Conservation (phyloP, 2,329 filamentous ascomycete species). For the Dothidotthia symphoricarpi region DNA sequence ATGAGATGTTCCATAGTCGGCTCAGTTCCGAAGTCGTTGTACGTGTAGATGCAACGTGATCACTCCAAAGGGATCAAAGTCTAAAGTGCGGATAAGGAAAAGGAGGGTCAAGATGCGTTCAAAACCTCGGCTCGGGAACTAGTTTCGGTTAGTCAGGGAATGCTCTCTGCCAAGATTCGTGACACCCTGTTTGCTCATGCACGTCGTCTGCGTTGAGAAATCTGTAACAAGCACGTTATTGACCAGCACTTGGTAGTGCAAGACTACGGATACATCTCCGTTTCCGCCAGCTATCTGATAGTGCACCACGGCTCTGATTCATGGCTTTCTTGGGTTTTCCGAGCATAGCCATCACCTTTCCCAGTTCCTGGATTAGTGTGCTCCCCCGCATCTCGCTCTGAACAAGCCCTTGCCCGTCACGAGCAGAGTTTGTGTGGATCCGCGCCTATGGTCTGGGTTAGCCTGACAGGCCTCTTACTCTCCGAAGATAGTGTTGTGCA, state of each 20-base stretch:
- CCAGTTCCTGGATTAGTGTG: constrained; percentile 20
- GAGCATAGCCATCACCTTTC: constrained; percentile 3
- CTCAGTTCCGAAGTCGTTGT: constrained; percentile 1
- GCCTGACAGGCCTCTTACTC: constrained; percentile 10
- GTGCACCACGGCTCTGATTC: neutral
- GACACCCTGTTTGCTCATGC: neutral
- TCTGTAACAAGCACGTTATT: neutral
- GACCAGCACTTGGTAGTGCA: too few species aligned
- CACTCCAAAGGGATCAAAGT: too few species aligned
- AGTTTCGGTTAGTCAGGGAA: constrained; percentile 23
- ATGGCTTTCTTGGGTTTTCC: neutral
- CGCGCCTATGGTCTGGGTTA: constrained; percentile 7
- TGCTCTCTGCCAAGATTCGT: constrained; percentile 17
- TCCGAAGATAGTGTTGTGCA: neutral
- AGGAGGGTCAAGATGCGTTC: constrained; percentile 8
- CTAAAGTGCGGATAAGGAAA: constrained; percentile 1
- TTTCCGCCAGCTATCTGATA: neutral
- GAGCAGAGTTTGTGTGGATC: constrained; percentile 23
- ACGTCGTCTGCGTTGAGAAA: neutral
- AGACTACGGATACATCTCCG: too few species aligned
- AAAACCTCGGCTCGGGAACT: constrained; percentile 13
- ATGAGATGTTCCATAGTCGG: constrained; percentile 1
- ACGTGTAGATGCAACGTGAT: constrained; percentile 1
- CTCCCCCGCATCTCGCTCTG: constrained; percentile 19
- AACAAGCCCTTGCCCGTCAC: constrained; percentile 10